These are phyloP conservation scores for Globisporangium cystogenes DNA, from an alignment of 352 stramenopile genomes.

Conservation along the genomic window DNA sequence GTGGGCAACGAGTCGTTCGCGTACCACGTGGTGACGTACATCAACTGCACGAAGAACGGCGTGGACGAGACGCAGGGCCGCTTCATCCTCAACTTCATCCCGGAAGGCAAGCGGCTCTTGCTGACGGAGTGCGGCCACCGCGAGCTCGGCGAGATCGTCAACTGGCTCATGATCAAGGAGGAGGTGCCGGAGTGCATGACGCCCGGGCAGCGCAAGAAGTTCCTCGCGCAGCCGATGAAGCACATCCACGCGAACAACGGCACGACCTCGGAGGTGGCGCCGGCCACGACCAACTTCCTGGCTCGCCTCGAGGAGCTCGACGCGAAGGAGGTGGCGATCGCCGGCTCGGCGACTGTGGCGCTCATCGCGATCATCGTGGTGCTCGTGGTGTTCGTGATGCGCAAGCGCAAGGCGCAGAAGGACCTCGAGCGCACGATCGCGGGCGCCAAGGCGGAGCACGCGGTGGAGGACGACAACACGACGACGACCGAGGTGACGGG, in stretches of 20 bases:
- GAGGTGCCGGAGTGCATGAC: slow-evolving; percentile 85
- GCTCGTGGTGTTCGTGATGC: slow-evolving; percentile 59
- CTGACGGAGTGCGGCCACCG: slow-evolving; percentile 80
- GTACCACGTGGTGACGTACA: slow-evolving; percentile 84
- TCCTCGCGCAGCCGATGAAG: slow-evolving; percentile 82
- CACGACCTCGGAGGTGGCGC: slow-evolving; percentile 30
- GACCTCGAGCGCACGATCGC: slow-evolving; percentile 78
- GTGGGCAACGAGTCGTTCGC: slow-evolving; percentile 63
- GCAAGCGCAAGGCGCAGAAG: slow-evolving; percentile 77
- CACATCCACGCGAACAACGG: slow-evolving; percentile 78
- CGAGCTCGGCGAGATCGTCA: slow-evolving; percentile 80
- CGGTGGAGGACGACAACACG: slow-evolving; percentile 59
- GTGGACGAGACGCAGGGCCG: slow-evolving; percentile 68
- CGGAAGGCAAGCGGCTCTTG: slow-evolving; percentile 68
- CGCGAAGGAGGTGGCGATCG: slow-evolving; percentile 64
- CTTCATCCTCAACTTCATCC: slow-evolving; percentile 85
- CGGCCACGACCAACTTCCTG: slow-evolving; percentile 62
- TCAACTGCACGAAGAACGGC: slow-evolving; percentile 77
- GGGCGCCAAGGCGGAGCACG: slow-evolving; percentile 74
- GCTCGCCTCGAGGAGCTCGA: slow-evolving; percentile 54
- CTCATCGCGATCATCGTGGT: slow-evolving; percentile 65
- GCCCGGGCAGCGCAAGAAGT: slow-evolving; percentile 65
- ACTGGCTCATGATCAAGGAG: slow-evolving; percentile 82
- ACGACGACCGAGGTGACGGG: slow-evolving; percentile 40
- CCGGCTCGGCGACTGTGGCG: slow-evolving; percentile 41